These are phyloP conservation scores for Mesembryanthemum crystallinum DNA, from an alignment of 148 eudicot species.

Conservation along the genomic window DNA sequence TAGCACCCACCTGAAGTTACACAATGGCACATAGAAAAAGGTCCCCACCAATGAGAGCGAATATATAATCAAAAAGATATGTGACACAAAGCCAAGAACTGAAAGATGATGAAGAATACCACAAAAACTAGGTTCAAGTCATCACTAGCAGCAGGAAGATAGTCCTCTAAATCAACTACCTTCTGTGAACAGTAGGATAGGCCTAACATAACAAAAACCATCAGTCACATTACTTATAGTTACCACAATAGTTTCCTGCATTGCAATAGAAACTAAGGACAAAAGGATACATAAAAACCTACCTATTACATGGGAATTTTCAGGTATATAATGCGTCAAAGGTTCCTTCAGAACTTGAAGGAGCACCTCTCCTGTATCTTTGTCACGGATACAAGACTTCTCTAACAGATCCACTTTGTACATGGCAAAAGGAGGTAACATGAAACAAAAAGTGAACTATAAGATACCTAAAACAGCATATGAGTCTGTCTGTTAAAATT, in stretches of 20 bases:
- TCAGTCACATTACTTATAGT: background rate
- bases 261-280: background rate
- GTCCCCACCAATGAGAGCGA: too few species aligned
- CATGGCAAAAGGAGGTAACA: background rate
- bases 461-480: background rate
- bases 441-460: background rate
- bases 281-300: background rate
- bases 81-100: background rate
- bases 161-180: slow-evolving; percentile 32
- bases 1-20: slow-evolving; percentile 19
- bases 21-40: background rate
- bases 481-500: background rate
- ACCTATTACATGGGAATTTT: slow-evolving; percentile 28
- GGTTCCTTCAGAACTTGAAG: slow-evolving; percentile 29
- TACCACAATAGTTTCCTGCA: background rate
- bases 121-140: slow-evolving; percentile 28
- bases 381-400: slow-evolving; percentile 30
- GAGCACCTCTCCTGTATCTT: slow-evolving; percentile 33
- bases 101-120: slow-evolving; percentile 17
- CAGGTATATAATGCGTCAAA: slow-evolving; percentile 25
- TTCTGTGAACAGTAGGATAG: slow-evolving; percentile 32
- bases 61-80: too few species aligned
- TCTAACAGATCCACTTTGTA: slow-evolving; percentile 30
- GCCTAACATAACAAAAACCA: background rate
- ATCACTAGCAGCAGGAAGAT: slow-evolving; percentile 26